Conservation (phyloP, 78 protist species). For the Dictyostelium firmibasis region DNA sequence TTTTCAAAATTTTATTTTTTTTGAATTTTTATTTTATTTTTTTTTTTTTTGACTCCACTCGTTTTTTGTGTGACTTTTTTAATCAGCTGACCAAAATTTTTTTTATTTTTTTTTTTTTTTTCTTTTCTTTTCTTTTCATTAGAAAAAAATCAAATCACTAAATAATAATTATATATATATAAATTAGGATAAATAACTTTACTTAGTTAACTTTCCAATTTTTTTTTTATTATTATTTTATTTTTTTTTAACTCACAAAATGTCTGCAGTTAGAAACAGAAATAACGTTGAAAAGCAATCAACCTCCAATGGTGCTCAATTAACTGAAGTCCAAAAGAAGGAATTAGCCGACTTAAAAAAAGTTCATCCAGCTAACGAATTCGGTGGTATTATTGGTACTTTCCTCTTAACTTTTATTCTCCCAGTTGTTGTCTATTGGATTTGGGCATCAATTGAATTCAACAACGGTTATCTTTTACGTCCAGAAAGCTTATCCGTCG, state of each 20-base stretch:
- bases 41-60: too few species aligned
- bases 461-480: conserved; percentile 60
- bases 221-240: background rate
- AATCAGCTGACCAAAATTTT: background rate
- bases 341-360: conserved; percentile 53
- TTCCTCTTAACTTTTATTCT: conserved; percentile 16
- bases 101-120: background rate
- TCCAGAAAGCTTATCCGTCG: background rate
- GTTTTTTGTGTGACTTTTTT: too few species aligned
- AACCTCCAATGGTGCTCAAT: background rate
- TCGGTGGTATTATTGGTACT: conserved; percentile 69
- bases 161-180: background rate
- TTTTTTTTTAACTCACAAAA: background rate
- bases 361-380: conserved; percentile 35
- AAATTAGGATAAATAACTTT: background rate
- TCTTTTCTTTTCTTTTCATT: background rate
- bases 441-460: conserved; percentile 56
- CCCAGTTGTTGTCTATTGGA: conserved; percentile 73
- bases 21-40: too few species aligned
- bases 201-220: background rate
- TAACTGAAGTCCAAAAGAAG: conserved; percentile 42
- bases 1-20: too few species aligned
- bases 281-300: background rate
- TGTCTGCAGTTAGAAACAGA: conserved; percentile 25
- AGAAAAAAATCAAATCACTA: background rate